Conservation (phyloP, 768 basidiomycete genomes). For the Ramaria sp. region DNA sequence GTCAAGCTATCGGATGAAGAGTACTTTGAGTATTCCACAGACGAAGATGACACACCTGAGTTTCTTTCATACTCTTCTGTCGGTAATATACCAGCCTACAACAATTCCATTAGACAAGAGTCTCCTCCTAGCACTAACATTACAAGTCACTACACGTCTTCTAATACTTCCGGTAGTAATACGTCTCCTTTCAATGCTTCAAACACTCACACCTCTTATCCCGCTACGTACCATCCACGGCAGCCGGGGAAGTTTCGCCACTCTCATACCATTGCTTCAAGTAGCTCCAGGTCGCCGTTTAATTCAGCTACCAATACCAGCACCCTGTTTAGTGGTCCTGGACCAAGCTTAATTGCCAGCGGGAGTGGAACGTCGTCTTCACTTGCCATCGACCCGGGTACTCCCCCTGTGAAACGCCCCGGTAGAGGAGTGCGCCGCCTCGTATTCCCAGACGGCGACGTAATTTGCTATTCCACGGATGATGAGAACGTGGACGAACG, state of each 20-base stretch:
- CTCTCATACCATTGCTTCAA: background rate
- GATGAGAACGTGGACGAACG: slow-evolving; percentile 9
- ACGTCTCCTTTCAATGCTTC: no score
- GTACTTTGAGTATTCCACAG: slow-evolving; percentile 1
- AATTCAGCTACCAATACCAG: background rate
- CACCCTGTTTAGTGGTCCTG: background rate
- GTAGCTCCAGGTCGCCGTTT: background rate
- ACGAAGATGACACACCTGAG: background rate
- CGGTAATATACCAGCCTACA: background rate
- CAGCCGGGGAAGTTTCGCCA: background rate
- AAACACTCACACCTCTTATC: no score
- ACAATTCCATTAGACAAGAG: background rate
- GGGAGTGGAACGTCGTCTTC: background rate
- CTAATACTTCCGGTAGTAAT: no score
- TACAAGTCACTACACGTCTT: no score
- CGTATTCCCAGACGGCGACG: slow-evolving; percentile 2
- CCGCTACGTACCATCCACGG: no score
- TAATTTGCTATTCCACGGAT: slow-evolving; percentile 6
- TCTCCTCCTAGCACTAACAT: no score
- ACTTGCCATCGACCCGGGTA: background rate
- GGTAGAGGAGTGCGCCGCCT: slow-evolving; percentile 3
- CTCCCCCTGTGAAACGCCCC: background rate
- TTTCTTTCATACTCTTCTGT: background rate
- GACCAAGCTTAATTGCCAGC: background rate
- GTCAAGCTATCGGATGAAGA: slow-evolving; percentile 1